Evolutionary conservation across 371 early-diverging fungal species (phyloP).

Genomic region (Syncephalis plumigaleata): DNA sequence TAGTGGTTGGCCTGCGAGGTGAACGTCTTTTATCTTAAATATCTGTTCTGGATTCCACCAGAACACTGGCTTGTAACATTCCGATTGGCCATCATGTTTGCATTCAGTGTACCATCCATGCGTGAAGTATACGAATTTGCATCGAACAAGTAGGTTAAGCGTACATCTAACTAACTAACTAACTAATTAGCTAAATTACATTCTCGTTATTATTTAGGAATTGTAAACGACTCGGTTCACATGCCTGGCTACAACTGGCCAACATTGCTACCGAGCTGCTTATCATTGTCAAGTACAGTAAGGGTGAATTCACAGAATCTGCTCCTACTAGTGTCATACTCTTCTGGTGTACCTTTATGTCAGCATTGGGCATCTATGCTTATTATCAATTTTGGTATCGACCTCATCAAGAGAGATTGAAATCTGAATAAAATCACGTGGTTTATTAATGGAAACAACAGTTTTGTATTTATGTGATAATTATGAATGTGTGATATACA

Average conservation of each 20-base stretch:
- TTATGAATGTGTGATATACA: too few relatives aligned
- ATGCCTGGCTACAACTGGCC: slow-evolving; percentile 78
- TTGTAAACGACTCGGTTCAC: slow-evolving; percentile 65
- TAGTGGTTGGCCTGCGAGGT: slow-evolving; percentile 65
- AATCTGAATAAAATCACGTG: too few relatives aligned
- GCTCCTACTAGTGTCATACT: slow-evolving; percentile 53
- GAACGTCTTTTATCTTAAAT: slow-evolving; percentile 89
- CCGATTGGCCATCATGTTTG: slow-evolving; percentile 61
- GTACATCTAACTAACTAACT: too few relatives aligned
- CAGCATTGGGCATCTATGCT: slow-evolving; percentile 42
- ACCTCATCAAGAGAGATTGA: background rate
- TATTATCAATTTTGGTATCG: slow-evolving; percentile 40
- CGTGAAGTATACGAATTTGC: slow-evolving; percentile 86
- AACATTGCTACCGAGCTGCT: slow-evolving; percentile 76
- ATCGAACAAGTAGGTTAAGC: slow-evolving; percentile 44
- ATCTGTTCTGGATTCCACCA: slow-evolving; percentile 85
- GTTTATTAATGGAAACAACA: too few relatives aligned
- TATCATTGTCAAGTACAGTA: slow-evolving; percentile 76
- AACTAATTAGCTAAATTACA: too few relatives aligned
- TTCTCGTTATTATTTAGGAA: slow-evolving; percentile 11
- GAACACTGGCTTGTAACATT: slow-evolving; percentile 65
- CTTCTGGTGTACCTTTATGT: slow-evolving; percentile 52
- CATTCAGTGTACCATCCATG: slow-evolving; percentile 70
- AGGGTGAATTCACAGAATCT: slow-evolving; percentile 67
- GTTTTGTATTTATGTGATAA: too few relatives aligned